A percentile compares a stretch with the other conserved stretches of the same genome.
These are phyloP conservation scores for Marvania coccoides DNA, from an alignment of 139 green algal genomes.

Conservation along the genomic window DNA sequence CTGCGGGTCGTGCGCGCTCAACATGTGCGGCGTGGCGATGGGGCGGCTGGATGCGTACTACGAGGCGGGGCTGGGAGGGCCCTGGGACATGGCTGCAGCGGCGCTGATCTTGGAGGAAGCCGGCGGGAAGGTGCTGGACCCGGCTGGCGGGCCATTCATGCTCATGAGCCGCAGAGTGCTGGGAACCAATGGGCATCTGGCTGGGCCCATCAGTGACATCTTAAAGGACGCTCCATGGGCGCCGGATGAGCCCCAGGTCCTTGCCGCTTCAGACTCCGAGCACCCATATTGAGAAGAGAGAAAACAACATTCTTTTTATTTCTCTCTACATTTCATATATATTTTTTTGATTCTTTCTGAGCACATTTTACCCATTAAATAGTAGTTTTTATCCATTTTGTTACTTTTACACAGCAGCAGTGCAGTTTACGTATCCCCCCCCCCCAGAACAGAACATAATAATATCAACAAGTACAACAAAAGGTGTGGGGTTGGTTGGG, in stretches of 20 bases:
- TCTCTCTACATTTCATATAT: slow-evolving; percentile 3
- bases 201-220: background rate
- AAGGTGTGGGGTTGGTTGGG: too few species aligned
- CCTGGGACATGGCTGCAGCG: slow-evolving; percentile 64
- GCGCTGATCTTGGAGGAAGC: slow-evolving; percentile 66
- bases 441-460: too few species aligned
- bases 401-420: slow-evolving; percentile 1
- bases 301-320: background rate
- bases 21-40: slow-evolving; percentile 65
- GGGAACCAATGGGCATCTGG: slow-evolving; percentile 48
- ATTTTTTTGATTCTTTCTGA: too few species aligned
- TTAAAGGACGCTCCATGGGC: background rate
- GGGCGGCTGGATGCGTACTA: slow-evolving; percentile 85
- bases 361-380: too few species aligned
- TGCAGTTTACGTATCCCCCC: too few species aligned
- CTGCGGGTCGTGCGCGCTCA: slow-evolving; percentile 85
- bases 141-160: slow-evolving; percentile 59
- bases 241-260: background rate
- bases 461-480: too few species aligned
- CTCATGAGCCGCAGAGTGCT: slow-evolving; percentile 76
- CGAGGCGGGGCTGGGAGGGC: slow-evolving; percentile 85
- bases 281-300: too few species aligned
- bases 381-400: slow-evolving; percentile 10
- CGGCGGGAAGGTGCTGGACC: slow-evolving; percentile 75
- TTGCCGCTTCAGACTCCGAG: background rate